Evolutionary conservation across 2,329 filamentous ascomycete genomes (phyloP), one percentile per base, ranked within the genome.

Genomic region (Aspergillus pseudonomiae): DNA sequence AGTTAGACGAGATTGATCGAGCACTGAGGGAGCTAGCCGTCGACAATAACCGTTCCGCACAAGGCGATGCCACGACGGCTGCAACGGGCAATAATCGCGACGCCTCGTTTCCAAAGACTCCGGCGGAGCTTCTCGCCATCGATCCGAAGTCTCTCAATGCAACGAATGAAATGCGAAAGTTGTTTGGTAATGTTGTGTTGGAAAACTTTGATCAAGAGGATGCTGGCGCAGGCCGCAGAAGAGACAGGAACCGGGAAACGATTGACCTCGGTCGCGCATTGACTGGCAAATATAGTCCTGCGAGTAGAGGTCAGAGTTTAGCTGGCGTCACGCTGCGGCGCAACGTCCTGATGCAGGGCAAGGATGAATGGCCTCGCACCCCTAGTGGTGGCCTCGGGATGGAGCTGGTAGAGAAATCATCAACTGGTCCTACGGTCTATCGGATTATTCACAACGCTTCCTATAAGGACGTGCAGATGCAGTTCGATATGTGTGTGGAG

Each of bases 341-440:
- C 41, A 97, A 97, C 73, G 85, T 92, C 14, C 94, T 97, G 73
- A 88, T 96, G 64, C 91, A 93, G 69, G 92, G 92, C 55, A 94
- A 93, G 72, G 92, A 95, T 67, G 88, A 91, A 57, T 97, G 94
- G 94, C 94, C 93, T 4, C 84, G 87, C 36, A 89, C 89, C 58
- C 87, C 92, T 1, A 89, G 91, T 39, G 92, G 91, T 19, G 95
- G 95, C 0, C 82, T 99, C 61, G 89, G 89, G 10, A 97, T 99
- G 94, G 87, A 90, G 70, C 80, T 89, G 28, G 84, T 86, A 21
- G 80, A 86, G 66, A 87, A 85, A 70, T 74, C 79, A 14, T 70
- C 70, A 21, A 83, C 86, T 65, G 90, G 88, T 6, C 86, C 85
- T 7, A 84, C 88, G 1, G 87, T 93, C 72, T 99, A 94, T 78